These are phyloP conservation scores for Inonotus hispidus DNA, from an alignment of 1,284 basidiomycete genomes.

Conservation along the genomic window DNA sequence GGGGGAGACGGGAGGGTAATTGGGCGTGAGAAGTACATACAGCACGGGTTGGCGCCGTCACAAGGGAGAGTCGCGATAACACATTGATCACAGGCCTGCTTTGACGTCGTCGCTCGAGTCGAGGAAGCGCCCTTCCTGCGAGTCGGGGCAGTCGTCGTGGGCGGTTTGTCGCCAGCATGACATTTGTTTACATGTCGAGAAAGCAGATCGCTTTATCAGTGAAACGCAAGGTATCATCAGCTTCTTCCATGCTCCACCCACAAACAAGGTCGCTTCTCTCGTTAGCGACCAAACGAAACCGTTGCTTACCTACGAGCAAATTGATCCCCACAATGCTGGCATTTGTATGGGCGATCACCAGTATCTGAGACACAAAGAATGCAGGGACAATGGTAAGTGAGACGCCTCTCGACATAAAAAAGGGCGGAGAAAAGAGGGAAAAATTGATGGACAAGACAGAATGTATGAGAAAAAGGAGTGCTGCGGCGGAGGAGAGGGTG, in stretches of 20 bases:
- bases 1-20: conserved; percentile 6
- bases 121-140: conserved; percentile 56
- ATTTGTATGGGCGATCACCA: conserved; percentile 89
- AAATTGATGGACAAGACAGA: neutral
- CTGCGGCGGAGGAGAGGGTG: neutral
- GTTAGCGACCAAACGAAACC: neutral
- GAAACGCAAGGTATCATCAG: neutral
- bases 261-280: neutral
- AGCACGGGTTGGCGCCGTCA: conserved; percentile 76
- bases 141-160: conserved; percentile 36
- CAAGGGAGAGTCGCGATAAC: conserved; percentile 77
- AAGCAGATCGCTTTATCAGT: conserved; percentile 62
- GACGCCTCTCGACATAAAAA: conserved; percentile 17
- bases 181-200: conserved; percentile 89
- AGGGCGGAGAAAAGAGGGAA: conserved; percentile 10
- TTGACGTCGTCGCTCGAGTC: conserved; percentile 67
- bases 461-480: neutral
- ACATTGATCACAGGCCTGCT: conserved; percentile 83
- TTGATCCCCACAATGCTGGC: conserved; percentile 82
- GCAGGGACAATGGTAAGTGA: conserved; percentile 16
- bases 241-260: conserved; percentile 4
- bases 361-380: conserved; percentile 52
- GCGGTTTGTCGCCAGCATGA: conserved; percentile 69
- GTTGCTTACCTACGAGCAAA: conserved; percentile 75
- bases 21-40: conserved; percentile 31